phyloP scores from a whole-genome alignment of 2,329 filamentous ascomycete genomes.

The Ophiostoma sp. region DNA sequence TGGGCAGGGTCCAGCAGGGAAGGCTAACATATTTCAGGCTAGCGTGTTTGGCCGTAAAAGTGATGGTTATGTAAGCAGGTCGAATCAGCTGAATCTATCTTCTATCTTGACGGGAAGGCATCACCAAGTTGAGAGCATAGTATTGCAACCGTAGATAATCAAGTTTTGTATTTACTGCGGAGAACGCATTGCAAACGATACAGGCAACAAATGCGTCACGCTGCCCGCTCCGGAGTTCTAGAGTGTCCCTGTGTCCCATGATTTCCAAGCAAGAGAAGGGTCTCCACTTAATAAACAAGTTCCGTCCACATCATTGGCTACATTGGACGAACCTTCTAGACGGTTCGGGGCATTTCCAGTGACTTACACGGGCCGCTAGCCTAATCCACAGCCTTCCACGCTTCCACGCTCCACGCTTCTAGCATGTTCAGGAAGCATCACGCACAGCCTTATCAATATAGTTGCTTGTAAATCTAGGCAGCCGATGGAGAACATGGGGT shows the following conservation, averaged over 20 bases:
- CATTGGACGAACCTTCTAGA: slow-evolving; percentile 1
- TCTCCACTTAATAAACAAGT: neutral
- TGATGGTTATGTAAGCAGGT: neutral
- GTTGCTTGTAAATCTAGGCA: neutral
- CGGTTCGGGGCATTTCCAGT: neutral
- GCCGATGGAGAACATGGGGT: slow-evolving; percentile 3
- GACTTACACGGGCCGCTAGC: slow-evolving; percentile 8
- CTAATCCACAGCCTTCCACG: slow-evolving; percentile 2
- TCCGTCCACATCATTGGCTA: neutral
- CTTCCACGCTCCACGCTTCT: neutral
- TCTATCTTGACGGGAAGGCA: too few relatives aligned
- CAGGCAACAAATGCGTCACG: neutral
- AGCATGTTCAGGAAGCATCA: slow-evolving; percentile 12
- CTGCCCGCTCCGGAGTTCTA: neutral
- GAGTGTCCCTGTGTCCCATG: neutral
- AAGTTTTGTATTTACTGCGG: too few relatives aligned
- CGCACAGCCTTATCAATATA: neutral
- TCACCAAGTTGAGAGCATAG: neutral
- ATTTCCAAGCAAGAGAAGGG: neutral
- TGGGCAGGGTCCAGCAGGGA: neutral
- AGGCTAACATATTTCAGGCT: neutral
- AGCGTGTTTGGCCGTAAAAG: neutral
- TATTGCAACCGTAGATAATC: too few relatives aligned
- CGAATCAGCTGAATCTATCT: neutral
- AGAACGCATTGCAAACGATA: too few relatives aligned